Conservation (phyloP, 108 stramenopile species). For the Cyclotella distinguenda region DNA sequence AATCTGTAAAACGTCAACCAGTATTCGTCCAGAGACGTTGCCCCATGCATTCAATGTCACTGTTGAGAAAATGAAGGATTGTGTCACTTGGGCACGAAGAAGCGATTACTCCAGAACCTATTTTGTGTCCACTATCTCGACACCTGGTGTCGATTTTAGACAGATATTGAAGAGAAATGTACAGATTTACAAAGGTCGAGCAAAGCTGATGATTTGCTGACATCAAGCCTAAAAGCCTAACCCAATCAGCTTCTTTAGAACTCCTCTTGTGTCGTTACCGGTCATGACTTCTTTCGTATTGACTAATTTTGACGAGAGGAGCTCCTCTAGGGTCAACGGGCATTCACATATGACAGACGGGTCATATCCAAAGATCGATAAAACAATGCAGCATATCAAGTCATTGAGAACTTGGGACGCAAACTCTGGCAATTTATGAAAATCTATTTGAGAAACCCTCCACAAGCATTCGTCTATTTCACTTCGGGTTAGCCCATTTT, state of each 20-base stretch:
- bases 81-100: conserved; percentile 24
- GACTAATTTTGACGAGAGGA: neutral
- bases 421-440: conserved; percentile 56
- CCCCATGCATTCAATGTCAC: conserved; percentile 70
- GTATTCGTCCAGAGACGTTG: conserved; percentile 65
- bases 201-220: conserved; percentile 45
- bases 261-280: neutral
- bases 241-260: conserved; percentile 25
- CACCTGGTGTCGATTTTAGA: neutral
- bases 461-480: conserved; percentile 62
- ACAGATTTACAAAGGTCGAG: conserved; percentile 19
- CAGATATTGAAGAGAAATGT: no score
- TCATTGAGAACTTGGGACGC: conserved; percentile 66
- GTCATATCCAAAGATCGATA: conserved; percentile 27
- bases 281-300: neutral
- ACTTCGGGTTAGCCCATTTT: conserved; percentile 57
- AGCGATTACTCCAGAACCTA: conserved; percentile 23
- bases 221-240: conserved; percentile 50
- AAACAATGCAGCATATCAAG: conserved; percentile 59
- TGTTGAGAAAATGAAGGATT: conserved; percentile 59
- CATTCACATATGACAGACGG: conserved; percentile 21
- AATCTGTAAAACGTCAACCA: conserved; percentile 66
- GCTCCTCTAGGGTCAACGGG: conserved; percentile 1
- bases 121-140: conserved; percentile 6
- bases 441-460: conserved; percentile 68